These are phyloP conservation scores for Coemansia sp. DNA, from an alignment of 192 early-diverging fungal genomes.

Conservation along the genomic window DNA sequence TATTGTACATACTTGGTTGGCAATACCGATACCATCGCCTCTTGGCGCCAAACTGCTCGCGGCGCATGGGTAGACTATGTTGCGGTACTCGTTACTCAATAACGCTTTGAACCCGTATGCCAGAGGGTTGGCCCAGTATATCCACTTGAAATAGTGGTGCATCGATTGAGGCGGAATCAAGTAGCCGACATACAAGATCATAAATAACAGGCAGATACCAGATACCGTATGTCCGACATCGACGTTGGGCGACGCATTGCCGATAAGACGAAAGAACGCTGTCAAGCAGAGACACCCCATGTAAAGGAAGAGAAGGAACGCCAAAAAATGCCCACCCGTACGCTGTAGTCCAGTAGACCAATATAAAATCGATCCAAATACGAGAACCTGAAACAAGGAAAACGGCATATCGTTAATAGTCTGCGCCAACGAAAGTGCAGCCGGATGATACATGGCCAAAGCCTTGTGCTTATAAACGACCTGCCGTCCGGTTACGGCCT, in stretches of 20 bases:
- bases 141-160: constrained; percentile 65
- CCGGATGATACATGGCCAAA: constrained; percentile 60
- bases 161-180: constrained; percentile 60
- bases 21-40: constrained; percentile 41
- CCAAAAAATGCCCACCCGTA: constrained; percentile 57
- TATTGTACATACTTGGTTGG: constrained; percentile 65
- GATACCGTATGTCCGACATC: constrained; percentile 63
- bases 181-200: constrained; percentile 64
- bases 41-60: constrained; percentile 44
- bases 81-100: constrained; percentile 60
- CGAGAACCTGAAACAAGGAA: constrained; percentile 50
- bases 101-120: constrained; percentile 69
- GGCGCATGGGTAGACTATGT: constrained; percentile 34
- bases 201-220: constrained; percentile 61
- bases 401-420: constrained; percentile 54
- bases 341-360: constrained; percentile 61
- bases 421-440: constrained; percentile 31
- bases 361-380: constrained; percentile 64
- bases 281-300: constrained; percentile 52
- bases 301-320: constrained; percentile 62
- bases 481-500: constrained; percentile 69
- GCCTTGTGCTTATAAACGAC: constrained; percentile 79
- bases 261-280: constrained; percentile 62
- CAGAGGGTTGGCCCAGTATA: constrained; percentile 74
- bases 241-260: constrained; percentile 60